Evolutionary conservation across 306 rosid genomes (phyloP).

Genomic region (Dryas alaskensis): DNA sequence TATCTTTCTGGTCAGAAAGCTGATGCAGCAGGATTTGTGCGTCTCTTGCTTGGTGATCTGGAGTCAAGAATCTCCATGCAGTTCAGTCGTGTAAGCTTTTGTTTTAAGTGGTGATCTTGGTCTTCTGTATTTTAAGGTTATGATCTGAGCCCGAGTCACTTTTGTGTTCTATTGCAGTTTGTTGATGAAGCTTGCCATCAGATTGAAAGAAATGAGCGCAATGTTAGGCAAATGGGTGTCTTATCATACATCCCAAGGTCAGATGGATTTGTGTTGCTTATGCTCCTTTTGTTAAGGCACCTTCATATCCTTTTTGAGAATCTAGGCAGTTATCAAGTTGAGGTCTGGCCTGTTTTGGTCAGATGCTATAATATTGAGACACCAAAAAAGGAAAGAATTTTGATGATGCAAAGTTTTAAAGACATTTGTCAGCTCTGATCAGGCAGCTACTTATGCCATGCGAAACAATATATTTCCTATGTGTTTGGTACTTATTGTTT

Average conservation of each 20-base stretch:
- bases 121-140: constrained; percentile 23
- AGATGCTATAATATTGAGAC: not conserved
- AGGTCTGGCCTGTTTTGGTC: not conserved
- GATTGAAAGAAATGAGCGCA: constrained; percentile 87
- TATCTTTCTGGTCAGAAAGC: constrained; percentile 90
- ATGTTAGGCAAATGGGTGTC: constrained; percentile 79
- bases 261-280: constrained; percentile 24
- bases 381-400: not conserved
- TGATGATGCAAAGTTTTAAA: not conserved
- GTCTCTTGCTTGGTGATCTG: constrained; percentile 79
- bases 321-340: constrained; percentile 2
- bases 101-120: constrained; percentile 15
- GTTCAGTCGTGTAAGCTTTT: constrained; percentile 71
- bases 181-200: constrained; percentile 94
- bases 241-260: constrained; percentile 87
- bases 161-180: constrained; percentile 54
- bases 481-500: constrained; percentile 3
- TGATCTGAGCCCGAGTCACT: constrained; percentile 22
- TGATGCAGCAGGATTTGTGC: constrained; percentile 94
- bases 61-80: constrained; percentile 77
- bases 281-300: constrained; percentile 12
- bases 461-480: not conserved
- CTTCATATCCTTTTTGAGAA: constrained; percentile 1
- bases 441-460: not conserved
- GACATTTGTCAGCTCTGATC: not conserved